Percentiles rank a stretch among this genome's conserved stretches.
phyloP scores from a whole-genome alignment of 805 yeast genomes.

The Zygosaccharomyces lentus region DNA sequence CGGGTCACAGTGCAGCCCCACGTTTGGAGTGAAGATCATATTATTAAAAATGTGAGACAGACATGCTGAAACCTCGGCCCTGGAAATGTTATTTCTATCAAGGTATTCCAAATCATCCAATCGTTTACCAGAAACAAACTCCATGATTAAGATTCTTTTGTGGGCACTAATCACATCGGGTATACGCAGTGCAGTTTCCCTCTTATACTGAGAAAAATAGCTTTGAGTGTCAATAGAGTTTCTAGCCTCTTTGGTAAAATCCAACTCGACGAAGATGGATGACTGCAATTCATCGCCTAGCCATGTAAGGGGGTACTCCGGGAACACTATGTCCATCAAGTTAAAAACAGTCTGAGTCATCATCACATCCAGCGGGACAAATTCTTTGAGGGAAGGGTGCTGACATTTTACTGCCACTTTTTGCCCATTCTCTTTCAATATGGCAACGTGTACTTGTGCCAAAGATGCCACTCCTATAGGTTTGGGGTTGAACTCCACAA shows the following conservation, averaged over 20 bases:
- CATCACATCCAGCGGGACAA: slow-evolving; percentile 84
- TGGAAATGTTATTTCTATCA: slow-evolving; percentile 57
- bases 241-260: slow-evolving; percentile 79
- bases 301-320: slow-evolving; percentile 93
- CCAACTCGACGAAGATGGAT: slow-evolving; percentile 86
- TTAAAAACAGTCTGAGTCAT: slow-evolving; percentile 73
- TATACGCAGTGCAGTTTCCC: slow-evolving; percentile 69
- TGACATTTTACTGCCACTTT: slow-evolving; percentile 92
- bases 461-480: slow-evolving; percentile 96
- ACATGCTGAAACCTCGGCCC: slow-evolving; percentile 78
- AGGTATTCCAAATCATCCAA: slow-evolving; percentile 71
- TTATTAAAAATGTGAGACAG: slow-evolving; percentile 85
- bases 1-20: slow-evolving; percentile 95
- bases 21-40: slow-evolving; percentile 93
- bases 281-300: slow-evolving; percentile 86
- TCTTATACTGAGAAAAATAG: slow-evolving; percentile 53
- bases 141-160: slow-evolving; percentile 79
- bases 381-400: slow-evolving; percentile 81
- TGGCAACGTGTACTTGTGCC: slow-evolving; percentile 91
- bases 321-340: slow-evolving; percentile 73
- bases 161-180: slow-evolving; percentile 69
- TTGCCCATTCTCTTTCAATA: slow-evolving; percentile 50
- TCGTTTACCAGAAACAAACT: slow-evolving; percentile 74
- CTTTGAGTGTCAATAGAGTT: slow-evolving; percentile 70
- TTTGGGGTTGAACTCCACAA: slow-evolving; percentile 56